phyloP scores from a whole-genome alignment of 176 grass and related monocot species.

The Thinopyrum elongatum region DNA sequence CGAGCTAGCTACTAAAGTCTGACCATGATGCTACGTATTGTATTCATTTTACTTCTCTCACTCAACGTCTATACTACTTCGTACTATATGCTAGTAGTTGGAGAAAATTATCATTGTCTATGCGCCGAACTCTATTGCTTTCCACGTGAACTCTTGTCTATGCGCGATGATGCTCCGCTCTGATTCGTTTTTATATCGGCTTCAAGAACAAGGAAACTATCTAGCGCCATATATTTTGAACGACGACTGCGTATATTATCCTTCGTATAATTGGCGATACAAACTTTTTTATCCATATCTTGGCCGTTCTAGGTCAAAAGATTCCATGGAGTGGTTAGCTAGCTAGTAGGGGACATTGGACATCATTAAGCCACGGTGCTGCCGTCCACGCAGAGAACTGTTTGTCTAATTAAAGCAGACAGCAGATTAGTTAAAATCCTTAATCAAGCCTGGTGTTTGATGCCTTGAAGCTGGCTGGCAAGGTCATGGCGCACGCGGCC shows the following conservation, averaged over 20 bases:
- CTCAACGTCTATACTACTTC: too few species aligned
- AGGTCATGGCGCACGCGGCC: too few species aligned
- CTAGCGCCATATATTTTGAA: background rate
- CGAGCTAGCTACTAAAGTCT: too few species aligned
- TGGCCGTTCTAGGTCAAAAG: slow-evolving; percentile 18
- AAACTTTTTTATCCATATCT: background rate
- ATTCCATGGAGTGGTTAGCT: slow-evolving; percentile 24
- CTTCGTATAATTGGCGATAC: background rate
- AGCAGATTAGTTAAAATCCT: background rate
- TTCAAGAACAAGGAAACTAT: background rate
- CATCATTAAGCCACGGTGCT: slow-evolving; percentile 7
- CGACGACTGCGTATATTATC: background rate
- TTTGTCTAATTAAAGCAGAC: background rate
- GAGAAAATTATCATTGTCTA: background rate
- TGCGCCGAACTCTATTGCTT: background rate
- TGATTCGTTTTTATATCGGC: background rate
- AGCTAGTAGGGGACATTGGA: background rate
- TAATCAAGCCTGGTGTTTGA: too few species aligned
- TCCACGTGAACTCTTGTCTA: background rate
- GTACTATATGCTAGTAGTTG: background rate
- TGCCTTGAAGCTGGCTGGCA: background rate
- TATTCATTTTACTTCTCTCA: too few species aligned
- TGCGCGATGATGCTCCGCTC: background rate
- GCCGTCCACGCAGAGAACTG: slow-evolving; percentile 21
- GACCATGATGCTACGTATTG: too few species aligned